These are phyloP conservation scores for Camelina hispida DNA, from an alignment of 345 rosid species.

Conservation along the genomic window DNA sequence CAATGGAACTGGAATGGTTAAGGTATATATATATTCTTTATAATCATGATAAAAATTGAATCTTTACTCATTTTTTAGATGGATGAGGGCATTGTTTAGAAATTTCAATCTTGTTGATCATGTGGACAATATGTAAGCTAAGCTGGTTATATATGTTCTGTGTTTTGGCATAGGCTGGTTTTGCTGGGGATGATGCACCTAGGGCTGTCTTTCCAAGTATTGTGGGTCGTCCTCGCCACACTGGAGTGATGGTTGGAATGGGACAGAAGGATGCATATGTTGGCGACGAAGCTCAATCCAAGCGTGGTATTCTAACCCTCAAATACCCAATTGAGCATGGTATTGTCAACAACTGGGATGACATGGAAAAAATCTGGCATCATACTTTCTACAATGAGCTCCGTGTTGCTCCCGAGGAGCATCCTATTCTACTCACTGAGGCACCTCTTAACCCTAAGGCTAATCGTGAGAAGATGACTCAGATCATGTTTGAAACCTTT, in stretches of 20 bases:
- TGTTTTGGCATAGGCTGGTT: slow-evolving; percentile 84
- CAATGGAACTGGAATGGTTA: slow-evolving; percentile 92
- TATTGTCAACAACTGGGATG: slow-evolving; percentile 94
- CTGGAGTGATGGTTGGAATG: slow-evolving; percentile 85
- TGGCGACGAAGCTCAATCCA: slow-evolving; percentile 84
- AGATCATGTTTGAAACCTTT: slow-evolving; percentile 89
- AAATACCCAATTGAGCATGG: slow-evolving; percentile 89
- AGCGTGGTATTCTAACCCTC: slow-evolving; percentile 73
- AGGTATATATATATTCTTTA: slow-evolving; percentile 49
- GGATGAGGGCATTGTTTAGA: background rate
- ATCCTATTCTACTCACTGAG: slow-evolving; percentile 77
- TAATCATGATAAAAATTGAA: background rate
- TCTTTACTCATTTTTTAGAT: background rate
- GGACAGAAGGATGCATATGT: slow-evolving; percentile 89
- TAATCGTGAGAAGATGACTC: slow-evolving; percentile 96
- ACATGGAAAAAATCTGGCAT: slow-evolving; percentile 94
- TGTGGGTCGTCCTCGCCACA: slow-evolving; percentile 87
- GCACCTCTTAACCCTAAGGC: slow-evolving; percentile 94
- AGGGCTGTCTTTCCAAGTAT: slow-evolving; percentile 93
- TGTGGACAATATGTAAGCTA: too few relatives aligned
- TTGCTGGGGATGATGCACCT: slow-evolving; percentile 96
- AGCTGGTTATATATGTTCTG: slow-evolving; percentile 21
- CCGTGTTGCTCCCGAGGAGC: slow-evolving; percentile 92
- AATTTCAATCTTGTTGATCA: background rate
- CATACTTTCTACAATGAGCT: slow-evolving; percentile 91